A percentile compares a stretch with the other conserved stretches of the same genome.
Conservation (phyloP, 208 protist genomes). For the Leishmania major region DNA sequence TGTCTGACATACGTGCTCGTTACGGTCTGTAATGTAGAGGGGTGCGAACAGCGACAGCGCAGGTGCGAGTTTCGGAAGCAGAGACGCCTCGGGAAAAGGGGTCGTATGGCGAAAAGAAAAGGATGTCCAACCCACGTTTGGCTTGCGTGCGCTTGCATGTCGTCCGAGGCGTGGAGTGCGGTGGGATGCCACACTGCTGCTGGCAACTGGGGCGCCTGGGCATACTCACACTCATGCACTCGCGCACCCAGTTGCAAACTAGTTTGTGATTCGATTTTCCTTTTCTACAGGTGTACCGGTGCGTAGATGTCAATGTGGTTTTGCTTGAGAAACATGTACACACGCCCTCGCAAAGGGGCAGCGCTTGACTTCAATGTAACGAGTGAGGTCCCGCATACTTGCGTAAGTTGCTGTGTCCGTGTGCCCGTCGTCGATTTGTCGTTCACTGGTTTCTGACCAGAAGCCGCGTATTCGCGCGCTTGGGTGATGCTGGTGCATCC, state of each 20-base stretch:
- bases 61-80: neutral
- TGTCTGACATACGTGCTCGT: constrained; percentile 48
- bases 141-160: neutral
- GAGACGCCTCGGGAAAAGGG: neutral
- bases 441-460: neutral
- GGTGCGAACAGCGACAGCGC: neutral
- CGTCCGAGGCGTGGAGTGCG: neutral
- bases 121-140: neutral
- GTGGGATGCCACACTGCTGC: neutral
- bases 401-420: neutral
- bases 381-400: neutral
- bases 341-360: neutral
- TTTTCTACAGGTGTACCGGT: neutral
- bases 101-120: neutral
- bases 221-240: neutral
- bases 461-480: neutral
- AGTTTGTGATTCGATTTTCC: neutral
- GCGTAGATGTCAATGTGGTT: neutral
- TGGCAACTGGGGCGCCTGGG: neutral
- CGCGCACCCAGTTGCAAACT: neutral
- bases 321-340: neutral
- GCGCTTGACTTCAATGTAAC: neutral
- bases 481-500: neutral
- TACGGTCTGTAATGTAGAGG: constrained; percentile 37
- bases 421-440: neutral